These are phyloP conservation scores for Neurospora sp. DNA, from an alignment of 495 filamentous ascomycete genomes.

Conservation along the genomic window DNA sequence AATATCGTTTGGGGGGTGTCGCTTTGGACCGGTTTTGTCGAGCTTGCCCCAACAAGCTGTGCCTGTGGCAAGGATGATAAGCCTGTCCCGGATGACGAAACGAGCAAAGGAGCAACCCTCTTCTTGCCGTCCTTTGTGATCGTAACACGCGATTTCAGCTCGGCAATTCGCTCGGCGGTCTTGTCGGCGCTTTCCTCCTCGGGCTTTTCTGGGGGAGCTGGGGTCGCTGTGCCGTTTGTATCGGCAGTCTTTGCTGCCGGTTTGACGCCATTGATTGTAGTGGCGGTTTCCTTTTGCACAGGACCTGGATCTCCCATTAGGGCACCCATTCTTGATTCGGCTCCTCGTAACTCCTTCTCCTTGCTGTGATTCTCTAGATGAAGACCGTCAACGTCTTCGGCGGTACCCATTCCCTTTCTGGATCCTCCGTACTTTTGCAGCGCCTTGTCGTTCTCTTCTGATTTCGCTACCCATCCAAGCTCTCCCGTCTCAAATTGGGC, in stretches of 20 bases:
- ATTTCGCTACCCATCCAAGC: conserved; percentile 41
- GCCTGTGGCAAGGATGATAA: conserved; percentile 82
- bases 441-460: conserved; percentile 84
- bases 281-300: conserved; percentile 21
- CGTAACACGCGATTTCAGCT: conserved; percentile 80
- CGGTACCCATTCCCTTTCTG: conserved; percentile 72
- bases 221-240: conserved; percentile 27
- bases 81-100: conserved; percentile 73
- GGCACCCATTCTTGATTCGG: conserved; percentile 92
- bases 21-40: conserved; percentile 47
- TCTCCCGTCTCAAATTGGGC: conserved; percentile 44
- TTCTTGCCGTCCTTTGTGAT: conserved; percentile 97
- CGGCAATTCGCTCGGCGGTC: conserved; percentile 56
- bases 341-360: conserved; percentile 75
- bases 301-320: conserved; percentile 76
- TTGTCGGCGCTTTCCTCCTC: conserved; percentile 43
- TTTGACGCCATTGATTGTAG: conserved; percentile 33
- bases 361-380: conserved; percentile 86
- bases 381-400: conserved; percentile 81
- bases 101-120: conserved; percentile 80
- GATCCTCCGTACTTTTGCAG: conserved; percentile 87
- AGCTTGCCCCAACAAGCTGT: conserved; percentile 63
- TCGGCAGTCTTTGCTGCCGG: conserved; percentile 23
- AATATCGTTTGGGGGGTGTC: conserved; percentile 78
- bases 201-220: conserved; percentile 19